Evolutionary conservation across 805 yeast species (phyloP).

Genomic region (Saccharomycopsis lassenensis): DNA sequence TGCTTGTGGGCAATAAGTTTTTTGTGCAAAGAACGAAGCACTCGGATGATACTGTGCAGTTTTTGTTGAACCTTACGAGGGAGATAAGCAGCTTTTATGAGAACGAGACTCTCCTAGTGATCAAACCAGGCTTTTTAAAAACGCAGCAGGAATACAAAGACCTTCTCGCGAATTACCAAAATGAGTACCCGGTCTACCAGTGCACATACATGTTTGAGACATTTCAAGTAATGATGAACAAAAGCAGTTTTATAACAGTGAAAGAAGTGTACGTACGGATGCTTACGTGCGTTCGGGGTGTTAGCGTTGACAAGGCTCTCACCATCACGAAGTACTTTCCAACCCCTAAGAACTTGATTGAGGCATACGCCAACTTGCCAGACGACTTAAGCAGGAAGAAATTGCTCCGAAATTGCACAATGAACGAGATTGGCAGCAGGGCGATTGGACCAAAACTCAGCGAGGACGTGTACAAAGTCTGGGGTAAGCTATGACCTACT

Average conservation of each 20-base stretch:
- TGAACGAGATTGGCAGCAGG: slow-evolving; percentile 12
- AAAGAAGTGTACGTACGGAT: slow-evolving; percentile 65
- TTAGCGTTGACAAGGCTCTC: slow-evolving; percentile 76
- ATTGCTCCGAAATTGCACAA: slow-evolving; percentile 5
- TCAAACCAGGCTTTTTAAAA: slow-evolving; percentile 39
- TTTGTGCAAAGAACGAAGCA: slow-evolving; percentile 56
- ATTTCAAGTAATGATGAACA: slow-evolving; percentile 60
- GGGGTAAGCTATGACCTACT: slow-evolving; percentile 11
- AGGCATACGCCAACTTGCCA: slow-evolving; percentile 28
- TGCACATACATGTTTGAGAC: slow-evolving; percentile 38
- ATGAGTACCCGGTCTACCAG: slow-evolving; percentile 32
- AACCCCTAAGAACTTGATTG: slow-evolving; percentile 56
- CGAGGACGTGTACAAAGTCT: slow-evolving; percentile 12
- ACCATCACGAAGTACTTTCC: slow-evolving; percentile 59
- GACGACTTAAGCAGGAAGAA: slow-evolving; percentile 8
- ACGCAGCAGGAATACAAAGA: slow-evolving; percentile 40
- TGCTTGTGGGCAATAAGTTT: slow-evolving; percentile 55
- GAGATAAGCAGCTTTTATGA: slow-evolving; percentile 32
- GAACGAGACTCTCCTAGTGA: slow-evolving; percentile 33
- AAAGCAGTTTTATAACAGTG: slow-evolving; percentile 58
- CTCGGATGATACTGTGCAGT: slow-evolving; percentile 64
- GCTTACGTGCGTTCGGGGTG: slow-evolving; percentile 72
- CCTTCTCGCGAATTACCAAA: slow-evolving; percentile 32
- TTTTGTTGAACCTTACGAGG: slow-evolving; percentile 39
- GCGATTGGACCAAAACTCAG: slow-evolving; percentile 15